A percentile compares a stretch with the other conserved stretches of the same genome.
phyloP scores from a whole-genome alignment of 2,329 filamentous ascomycete genomes.

The Calonectria multiphialidica region DNA sequence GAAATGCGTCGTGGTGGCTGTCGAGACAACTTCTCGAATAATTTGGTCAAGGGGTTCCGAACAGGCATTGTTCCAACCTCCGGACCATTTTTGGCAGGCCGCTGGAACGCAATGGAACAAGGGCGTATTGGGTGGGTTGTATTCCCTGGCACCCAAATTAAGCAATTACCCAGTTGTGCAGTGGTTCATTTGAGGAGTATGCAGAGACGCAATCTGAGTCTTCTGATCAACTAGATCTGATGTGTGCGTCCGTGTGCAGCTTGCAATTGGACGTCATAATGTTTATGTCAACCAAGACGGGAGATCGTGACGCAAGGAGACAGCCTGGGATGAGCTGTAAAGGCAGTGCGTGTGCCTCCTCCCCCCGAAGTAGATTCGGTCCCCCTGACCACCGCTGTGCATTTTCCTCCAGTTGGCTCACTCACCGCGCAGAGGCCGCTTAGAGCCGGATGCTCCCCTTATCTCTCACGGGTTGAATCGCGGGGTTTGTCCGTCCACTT shows the following conservation, averaged over 20 bases:
- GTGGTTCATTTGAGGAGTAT: not conserved
- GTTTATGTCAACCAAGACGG: not conserved
- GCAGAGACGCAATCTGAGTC: not conserved
- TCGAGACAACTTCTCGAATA: not conserved
- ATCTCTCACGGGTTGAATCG: slow-evolving; percentile 1
- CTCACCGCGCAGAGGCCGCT: not conserved
- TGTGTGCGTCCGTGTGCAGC: not conserved
- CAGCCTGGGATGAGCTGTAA: not conserved
- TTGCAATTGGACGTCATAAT: not conserved
- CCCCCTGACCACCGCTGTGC: not conserved
- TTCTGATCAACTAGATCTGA: not conserved
- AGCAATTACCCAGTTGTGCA: not conserved
- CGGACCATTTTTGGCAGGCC: slow-evolving; percentile 18
- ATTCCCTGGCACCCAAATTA: not conserved
- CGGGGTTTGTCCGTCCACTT: slow-evolving; percentile 7
- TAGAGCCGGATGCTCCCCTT: not conserved
- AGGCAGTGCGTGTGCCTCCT: not conserved
- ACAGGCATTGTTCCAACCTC: slow-evolving; percentile 23
- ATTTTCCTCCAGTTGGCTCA: slow-evolving; percentile 10
- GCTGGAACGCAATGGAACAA: slow-evolving; percentile 20
- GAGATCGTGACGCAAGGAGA: slow-evolving; percentile 14
- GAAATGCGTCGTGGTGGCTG: slow-evolving; percentile 9
- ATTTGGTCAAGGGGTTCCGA: slow-evolving; percentile 15
- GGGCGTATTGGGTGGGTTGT: not conserved
- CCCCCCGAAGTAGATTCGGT: not conserved